These are phyloP conservation scores for Spathaspora girioi DNA, from an alignment of 805 yeast genomes.

Conservation along the genomic window DNA sequence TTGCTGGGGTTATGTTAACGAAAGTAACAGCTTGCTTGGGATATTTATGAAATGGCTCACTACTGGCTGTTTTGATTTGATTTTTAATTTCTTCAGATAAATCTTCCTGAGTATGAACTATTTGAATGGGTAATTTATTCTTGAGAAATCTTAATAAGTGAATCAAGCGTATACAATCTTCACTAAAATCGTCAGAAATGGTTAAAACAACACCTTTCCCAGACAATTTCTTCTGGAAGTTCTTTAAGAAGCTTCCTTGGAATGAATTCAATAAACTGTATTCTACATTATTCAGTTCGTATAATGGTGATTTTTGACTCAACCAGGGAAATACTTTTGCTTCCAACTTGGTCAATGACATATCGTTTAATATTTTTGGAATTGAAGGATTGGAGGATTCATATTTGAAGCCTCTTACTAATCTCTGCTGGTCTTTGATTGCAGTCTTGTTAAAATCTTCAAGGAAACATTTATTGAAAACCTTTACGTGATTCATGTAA, in stretches of 20 bases:
- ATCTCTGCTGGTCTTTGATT: conserved; percentile 5
- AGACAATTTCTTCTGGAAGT: conserved; percentile 13
- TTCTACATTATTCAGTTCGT: conserved; percentile 4
- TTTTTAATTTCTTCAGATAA: conserved; percentile 21
- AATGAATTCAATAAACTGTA: conserved; percentile 1
- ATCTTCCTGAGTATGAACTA: conserved; percentile 21
- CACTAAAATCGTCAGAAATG: conserved; percentile 22
- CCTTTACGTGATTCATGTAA: conserved; percentile 18
- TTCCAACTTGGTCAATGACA: conserved; percentile 11
- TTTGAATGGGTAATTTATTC: conserved; percentile 30
- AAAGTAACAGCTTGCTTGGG: conserved; percentile 27
- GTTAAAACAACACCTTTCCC: conserved; percentile 35
- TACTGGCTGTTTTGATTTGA: conserved; percentile 16
- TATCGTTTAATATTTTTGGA: not conserved
- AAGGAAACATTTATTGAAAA: conserved; percentile 22
- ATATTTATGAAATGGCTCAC: conserved; percentile 8
- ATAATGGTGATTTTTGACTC: conserved; percentile 16
- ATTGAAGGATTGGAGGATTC: not conserved
- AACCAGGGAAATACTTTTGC: conserved; percentile 22
- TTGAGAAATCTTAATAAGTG: conserved; percentile 24
- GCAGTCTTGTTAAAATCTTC: conserved; percentile 4
- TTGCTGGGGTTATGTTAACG: conserved; percentile 22
- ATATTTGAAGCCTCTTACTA: conserved; percentile 3
- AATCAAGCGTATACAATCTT: conserved; percentile 19
- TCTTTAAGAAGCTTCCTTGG: conserved; percentile 5